Evolutionary conservation across 768 basidiomycete genomes (phyloP).

Genomic region (Sarcomyxa edulis): DNA sequence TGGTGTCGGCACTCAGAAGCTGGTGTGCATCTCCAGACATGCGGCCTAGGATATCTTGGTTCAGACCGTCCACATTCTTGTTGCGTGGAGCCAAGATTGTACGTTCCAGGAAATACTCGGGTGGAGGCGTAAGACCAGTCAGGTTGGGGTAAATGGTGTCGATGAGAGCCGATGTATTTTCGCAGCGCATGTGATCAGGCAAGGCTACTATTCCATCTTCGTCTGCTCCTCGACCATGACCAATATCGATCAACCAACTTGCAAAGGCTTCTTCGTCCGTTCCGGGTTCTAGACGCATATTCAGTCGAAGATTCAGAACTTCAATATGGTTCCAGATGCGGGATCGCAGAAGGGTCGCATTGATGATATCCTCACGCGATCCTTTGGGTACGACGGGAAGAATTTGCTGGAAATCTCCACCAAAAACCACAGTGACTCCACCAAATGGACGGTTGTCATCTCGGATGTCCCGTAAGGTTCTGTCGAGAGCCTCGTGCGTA

Average conservation of each 20-base stretch:
- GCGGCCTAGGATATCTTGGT: conserved; percentile 16
- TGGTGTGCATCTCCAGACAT: conserved; percentile 17
- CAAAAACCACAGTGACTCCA: conserved; percentile 30
- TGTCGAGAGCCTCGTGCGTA: conserved; percentile 27
- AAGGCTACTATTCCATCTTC: not conserved
- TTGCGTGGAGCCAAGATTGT: conserved; percentile 26
- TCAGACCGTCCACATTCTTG: conserved; percentile 31
- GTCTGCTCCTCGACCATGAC: conserved; percentile 11
- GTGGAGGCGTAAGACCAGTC: conserved; percentile 1
- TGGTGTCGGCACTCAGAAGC: conserved; percentile 23
- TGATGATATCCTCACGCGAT: conserved; percentile 26
- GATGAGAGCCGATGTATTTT: not conserved
- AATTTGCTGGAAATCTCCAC: conserved; percentile 36
- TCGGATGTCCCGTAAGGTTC: conserved; percentile 21
- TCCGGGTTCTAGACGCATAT: conserved; percentile 29
- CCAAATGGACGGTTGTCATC: conserved; percentile 23
- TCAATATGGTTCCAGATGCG: conserved; percentile 25
- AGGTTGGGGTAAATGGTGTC: not conserved
- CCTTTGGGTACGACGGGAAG: conserved; percentile 32
- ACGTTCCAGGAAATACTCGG: conserved; percentile 15
- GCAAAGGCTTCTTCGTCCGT: conserved; percentile 23
- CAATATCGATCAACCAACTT: conserved; percentile 24
- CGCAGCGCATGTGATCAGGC: conserved; percentile 1
- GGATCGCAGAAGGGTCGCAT: conserved; percentile 25
- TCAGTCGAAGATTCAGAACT: conserved; percentile 23